These are phyloP conservation scores for Microcyclospora pomicola DNA, from an alignment of 2,329 filamentous ascomycete species.

Conservation along the genomic window DNA sequence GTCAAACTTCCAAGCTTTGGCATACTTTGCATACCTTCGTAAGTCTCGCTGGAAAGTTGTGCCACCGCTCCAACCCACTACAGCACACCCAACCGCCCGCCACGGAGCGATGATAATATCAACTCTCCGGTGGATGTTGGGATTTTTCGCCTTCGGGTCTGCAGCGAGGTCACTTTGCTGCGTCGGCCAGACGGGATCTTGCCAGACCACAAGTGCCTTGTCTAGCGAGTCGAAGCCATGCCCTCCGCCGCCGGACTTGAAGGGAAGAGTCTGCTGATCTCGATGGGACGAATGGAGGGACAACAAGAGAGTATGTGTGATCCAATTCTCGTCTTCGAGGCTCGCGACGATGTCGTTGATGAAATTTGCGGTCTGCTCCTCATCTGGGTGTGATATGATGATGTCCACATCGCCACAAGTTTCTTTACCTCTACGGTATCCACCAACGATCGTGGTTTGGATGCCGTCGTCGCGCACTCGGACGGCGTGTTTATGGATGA, in stretches of 20 bases:
- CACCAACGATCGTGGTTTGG: conserved; percentile 57
- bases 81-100: conserved; percentile 75
- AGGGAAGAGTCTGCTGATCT: conserved; percentile 51
- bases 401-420: conserved; percentile 73
- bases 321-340: conserved; percentile 54
- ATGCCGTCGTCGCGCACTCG: conserved; percentile 41
- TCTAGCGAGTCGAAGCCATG: conserved; percentile 76
- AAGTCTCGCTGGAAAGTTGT: conserved; percentile 85
- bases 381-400: conserved; percentile 64
- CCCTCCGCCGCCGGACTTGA: conserved; percentile 32
- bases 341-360: conserved; percentile 55
- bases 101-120: conserved; percentile 87
- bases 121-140: conserved; percentile 67
- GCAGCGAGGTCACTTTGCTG: conserved; percentile 23
- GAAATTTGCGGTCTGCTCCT: conserved; percentile 53
- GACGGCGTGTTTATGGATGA: conserved; percentile 54
- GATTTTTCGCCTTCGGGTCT: conserved; percentile 40
- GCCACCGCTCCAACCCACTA: conserved; percentile 71
- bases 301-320: conserved; percentile 70
- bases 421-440: conserved; percentile 66
- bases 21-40: conserved; percentile 61
- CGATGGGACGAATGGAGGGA: conserved; percentile 57
- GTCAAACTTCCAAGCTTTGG: conserved; percentile 71
- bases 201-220: conserved; percentile 88
- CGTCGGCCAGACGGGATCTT: conserved; percentile 43